Percentiles rank a stretch among this genome's conserved stretches.
Evolutionary conservation across 1,284 basidiomycete genomes (phyloP).

Genomic region (Abortiporus biennis): DNA sequence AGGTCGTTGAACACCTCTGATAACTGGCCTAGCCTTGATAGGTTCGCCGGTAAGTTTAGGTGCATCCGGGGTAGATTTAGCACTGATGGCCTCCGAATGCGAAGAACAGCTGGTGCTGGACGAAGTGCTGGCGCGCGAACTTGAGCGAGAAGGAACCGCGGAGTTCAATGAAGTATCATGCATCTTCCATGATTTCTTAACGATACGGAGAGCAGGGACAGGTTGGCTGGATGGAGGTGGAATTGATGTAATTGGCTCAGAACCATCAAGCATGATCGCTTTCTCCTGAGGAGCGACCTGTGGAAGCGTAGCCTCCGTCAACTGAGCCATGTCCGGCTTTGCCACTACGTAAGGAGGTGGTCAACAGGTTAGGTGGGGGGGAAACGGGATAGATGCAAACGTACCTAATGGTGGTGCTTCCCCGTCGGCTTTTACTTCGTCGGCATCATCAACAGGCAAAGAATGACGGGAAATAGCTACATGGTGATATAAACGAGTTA

Average conservation of each 20-base stretch:
- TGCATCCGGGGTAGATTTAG: background rate
- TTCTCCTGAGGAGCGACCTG: background rate
- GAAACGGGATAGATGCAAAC: too few species aligned
- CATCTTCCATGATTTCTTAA: constrained; percentile 32
- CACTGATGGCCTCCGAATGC: background rate
- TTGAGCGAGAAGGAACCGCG: constrained; percentile 2
- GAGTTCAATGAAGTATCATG: constrained; percentile 14
- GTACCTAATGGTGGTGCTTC: too few species aligned
- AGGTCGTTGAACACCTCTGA: constrained; percentile 19
- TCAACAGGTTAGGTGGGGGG: too few species aligned
- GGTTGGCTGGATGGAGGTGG: constrained; percentile 21
- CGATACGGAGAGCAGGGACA: constrained; percentile 39
- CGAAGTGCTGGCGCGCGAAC: constrained; percentile 1
- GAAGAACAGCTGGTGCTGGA: constrained; percentile 3
- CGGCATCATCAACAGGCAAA: too few species aligned
- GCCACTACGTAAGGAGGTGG: too few species aligned
- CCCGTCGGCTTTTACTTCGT: too few species aligned
- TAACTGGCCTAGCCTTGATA: constrained; percentile 5
- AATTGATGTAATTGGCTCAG: background rate
- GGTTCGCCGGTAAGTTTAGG: constrained; percentile 1
- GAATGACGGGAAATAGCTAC: too few species aligned
- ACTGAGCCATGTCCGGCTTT: too few species aligned
- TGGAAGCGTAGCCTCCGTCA: too few species aligned
- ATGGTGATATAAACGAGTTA: too few species aligned
- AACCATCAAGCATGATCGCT: constrained; percentile 2